Evolutionary conservation across 1,284 basidiomycete species (phyloP).

Genomic region (Caloboletus firmus): DNA sequence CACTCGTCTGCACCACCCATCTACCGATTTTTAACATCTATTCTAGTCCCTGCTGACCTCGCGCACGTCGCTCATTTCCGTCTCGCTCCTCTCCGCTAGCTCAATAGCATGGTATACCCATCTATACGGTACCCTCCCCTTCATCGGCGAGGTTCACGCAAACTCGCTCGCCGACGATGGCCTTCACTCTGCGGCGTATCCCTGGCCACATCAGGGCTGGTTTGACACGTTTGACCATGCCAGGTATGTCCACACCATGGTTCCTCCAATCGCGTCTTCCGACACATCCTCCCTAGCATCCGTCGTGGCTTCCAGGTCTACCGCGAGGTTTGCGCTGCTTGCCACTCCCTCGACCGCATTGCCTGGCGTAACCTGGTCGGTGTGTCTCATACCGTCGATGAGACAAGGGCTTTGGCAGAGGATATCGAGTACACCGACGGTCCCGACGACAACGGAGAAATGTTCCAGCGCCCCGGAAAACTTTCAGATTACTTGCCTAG

Average conservation of each 20-base stretch:
- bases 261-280: conserved; percentile 10
- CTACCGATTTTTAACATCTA: conserved; percentile 8
- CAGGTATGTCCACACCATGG: conserved; percentile 51
- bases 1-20: not conserved
- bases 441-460: conserved; percentile 93
- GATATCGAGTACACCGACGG: conserved; percentile 97
- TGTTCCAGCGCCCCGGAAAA: conserved; percentile 98
- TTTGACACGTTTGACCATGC: conserved; percentile 96
- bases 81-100: conserved; percentile 80
- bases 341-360: conserved; percentile 98
- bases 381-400: conserved; percentile 94
- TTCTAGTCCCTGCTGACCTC: conserved; percentile 62
- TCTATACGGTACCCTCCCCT: conserved; percentile 86
- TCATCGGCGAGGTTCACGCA: conserved; percentile 86
- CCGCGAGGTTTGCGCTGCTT: conserved; percentile 98
- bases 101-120: conserved; percentile 96
- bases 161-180: conserved; percentile 92
- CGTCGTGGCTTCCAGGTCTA: conserved; percentile 99
- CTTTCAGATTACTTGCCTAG: conserved; percentile 95
- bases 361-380: conserved; percentile 99
- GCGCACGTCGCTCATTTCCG: conserved; percentile 75
- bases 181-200: conserved; percentile 85
- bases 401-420: conserved; percentile 91
- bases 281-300: conserved; percentile 58
- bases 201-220: conserved; percentile 88